phyloP scores from a whole-genome alignment of 202 grass and related monocot genomes.

The Cymbopogon flexuosus region DNA sequence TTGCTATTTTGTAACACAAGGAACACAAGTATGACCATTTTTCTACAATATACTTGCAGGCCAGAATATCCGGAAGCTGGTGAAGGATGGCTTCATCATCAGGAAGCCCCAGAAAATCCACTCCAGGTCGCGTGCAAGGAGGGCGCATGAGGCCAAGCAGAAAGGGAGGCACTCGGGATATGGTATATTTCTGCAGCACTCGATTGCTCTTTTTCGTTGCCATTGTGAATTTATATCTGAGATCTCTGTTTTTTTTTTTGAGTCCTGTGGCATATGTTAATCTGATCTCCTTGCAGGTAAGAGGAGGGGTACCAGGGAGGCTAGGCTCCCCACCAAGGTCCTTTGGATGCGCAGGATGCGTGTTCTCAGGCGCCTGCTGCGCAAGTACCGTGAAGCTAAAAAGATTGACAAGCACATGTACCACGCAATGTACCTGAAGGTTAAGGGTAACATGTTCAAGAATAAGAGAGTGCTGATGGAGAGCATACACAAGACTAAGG shows the following conservation, averaged over 20 bases:
- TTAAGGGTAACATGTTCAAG: constrained; percentile 69
- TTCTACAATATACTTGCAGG: constrained; percentile 34
- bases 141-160: constrained; percentile 65
- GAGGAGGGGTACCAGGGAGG: constrained; percentile 72
- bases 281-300: constrained; percentile 40
- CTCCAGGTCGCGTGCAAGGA: constrained; percentile 65
- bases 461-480: constrained; percentile 89
- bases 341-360: constrained; percentile 82
- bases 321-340: constrained; percentile 69
- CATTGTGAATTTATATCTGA: neutral
- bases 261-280: neutral
- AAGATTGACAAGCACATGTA: constrained; percentile 92
- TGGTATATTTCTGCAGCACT: constrained; percentile 22
- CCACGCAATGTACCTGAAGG: constrained; percentile 75
- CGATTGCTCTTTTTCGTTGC: neutral
- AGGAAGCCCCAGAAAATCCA: constrained; percentile 75
- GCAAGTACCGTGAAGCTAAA: constrained; percentile 66
- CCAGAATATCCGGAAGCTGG: constrained; percentile 63
- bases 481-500: constrained; percentile 79
- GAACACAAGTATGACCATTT: neutral
- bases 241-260: neutral
- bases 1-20: neutral
- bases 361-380: constrained; percentile 56
- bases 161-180: constrained; percentile 75
- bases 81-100: constrained; percentile 75